phyloP scores from a whole-genome alignment of 23 red algal species.

The Gracilaria vermiculophylla region DNA sequence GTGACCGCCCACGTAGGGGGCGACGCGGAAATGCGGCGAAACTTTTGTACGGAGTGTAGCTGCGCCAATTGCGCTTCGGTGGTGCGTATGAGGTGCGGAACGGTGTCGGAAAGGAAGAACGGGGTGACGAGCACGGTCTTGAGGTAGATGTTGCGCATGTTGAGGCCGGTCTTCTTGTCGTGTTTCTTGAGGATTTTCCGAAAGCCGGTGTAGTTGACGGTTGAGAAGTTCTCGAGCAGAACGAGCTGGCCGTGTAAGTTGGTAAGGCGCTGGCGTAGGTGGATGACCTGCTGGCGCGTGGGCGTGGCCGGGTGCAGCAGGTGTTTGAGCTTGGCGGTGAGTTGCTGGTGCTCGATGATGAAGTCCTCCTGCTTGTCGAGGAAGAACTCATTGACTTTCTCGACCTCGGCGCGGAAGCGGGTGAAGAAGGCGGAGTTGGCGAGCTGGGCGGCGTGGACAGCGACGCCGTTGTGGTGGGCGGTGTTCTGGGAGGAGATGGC shows the following conservation, averaged over 20 bases:
- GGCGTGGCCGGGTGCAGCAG: conserved; percentile 21
- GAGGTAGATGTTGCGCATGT: conserved; percentile 80
- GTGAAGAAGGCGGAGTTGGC: conserved; percentile 65
- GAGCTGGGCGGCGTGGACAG: conserved; percentile 11
- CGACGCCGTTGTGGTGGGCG: background rate
- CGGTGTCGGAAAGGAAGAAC: conserved; percentile 66
- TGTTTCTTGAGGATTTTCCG: conserved; percentile 98
- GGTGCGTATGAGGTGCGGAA: conserved; percentile 50
- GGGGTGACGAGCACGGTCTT: conserved; percentile 76
- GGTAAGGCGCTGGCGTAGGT: conserved; percentile 65
- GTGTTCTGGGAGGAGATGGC: background rate
- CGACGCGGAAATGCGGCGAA: conserved; percentile 12
- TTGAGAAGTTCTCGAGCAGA: conserved; percentile 82
- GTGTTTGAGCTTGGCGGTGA: conserved; percentile 46
- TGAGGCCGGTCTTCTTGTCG: conserved; percentile 94
- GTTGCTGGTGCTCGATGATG: conserved; percentile 72
- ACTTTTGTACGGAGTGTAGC: conserved; percentile 52
- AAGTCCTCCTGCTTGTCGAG: conserved; percentile 94
- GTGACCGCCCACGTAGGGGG: background rate
- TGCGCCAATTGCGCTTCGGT: conserved; percentile 44
- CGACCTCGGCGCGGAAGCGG: conserved; percentile 70
- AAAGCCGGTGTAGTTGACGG: conserved; percentile 98
- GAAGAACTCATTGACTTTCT: conserved; percentile 99
- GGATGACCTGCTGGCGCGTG: conserved; percentile 33
- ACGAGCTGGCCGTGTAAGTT: conserved; percentile 77